phyloP scores from a whole-genome alignment of 1,139 yeast species.

The Wickerhamomyces sp. region DNA sequence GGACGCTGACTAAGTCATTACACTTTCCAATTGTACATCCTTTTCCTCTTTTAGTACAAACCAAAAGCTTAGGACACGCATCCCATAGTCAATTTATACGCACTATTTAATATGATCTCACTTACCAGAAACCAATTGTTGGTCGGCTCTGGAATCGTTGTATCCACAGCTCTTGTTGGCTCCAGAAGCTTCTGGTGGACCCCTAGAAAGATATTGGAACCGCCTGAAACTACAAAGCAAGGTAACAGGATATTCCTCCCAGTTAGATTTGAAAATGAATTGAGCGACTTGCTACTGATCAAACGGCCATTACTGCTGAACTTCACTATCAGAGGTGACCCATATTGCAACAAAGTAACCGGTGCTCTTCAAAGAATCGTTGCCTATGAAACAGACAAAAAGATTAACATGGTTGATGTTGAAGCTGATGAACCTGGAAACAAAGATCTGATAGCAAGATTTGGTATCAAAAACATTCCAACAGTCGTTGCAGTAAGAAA shows the following conservation, averaged over 20 bases:
- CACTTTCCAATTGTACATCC: too few relatives aligned
- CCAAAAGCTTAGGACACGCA: too few relatives aligned
- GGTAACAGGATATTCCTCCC: conserved; percentile 37
- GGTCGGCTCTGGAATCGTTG: conserved; percentile 22
- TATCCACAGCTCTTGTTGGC: conserved; percentile 17
- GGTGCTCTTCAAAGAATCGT: conserved; percentile 55
- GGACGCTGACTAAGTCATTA: neutral
- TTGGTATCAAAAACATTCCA: conserved; percentile 56
- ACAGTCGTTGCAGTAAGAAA: conserved; percentile 62
- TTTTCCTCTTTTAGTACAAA: too few relatives aligned
- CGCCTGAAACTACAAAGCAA: conserved; percentile 26
- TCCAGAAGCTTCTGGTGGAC: conserved; percentile 25
- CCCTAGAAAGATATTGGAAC: conserved; percentile 25
- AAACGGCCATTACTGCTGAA: conserved; percentile 64
- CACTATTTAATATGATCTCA: conserved; percentile 3
- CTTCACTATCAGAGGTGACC: conserved; percentile 68
- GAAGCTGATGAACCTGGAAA: conserved; percentile 65
- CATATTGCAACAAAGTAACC: conserved; percentile 58
- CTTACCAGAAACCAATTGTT: conserved; percentile 19
- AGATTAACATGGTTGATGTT: conserved; percentile 62
- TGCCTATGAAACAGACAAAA: conserved; percentile 46
- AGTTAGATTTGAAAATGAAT: conserved; percentile 46
- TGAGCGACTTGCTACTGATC: conserved; percentile 49
- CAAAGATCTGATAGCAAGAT: conserved; percentile 52
- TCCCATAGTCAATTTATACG: too few relatives aligned